These are phyloP conservation scores for Bryoglossum gracile DNA, from an alignment of 495 filamentous ascomycete species.

Conservation along the genomic window DNA sequence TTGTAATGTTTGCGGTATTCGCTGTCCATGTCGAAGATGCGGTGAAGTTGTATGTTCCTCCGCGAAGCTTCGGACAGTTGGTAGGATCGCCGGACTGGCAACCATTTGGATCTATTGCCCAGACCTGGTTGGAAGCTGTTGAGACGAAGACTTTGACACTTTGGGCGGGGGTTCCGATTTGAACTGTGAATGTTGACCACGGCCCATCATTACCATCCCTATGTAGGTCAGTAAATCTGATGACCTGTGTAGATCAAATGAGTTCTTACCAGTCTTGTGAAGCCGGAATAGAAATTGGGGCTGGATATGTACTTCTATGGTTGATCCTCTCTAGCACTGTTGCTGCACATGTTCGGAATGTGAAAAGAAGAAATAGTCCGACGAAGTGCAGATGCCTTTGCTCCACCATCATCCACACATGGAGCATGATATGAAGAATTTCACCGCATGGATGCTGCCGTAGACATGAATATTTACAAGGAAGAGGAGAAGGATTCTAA, in stretches of 20 bases:
- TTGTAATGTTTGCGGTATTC: constrained; percentile 17
- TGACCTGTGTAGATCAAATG: neutral
- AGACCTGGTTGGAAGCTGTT: constrained; percentile 26
- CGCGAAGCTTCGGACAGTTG: constrained; percentile 28
- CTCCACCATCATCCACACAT: too few relatives aligned
- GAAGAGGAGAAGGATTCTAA: too few relatives aligned
- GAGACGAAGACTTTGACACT: constrained; percentile 27
- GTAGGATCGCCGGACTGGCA: constrained; percentile 26
- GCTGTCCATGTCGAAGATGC: constrained; percentile 11
- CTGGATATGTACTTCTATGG: constrained; percentile 4
- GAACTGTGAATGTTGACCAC: constrained; percentile 34
- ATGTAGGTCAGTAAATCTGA: neutral
- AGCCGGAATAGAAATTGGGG: constrained; percentile 7
- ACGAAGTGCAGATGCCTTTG: too few relatives aligned
- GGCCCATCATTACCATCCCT: constrained; percentile 35
- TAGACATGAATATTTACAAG: too few relatives aligned
- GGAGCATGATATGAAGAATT: too few relatives aligned
- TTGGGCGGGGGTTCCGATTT: constrained; percentile 32
- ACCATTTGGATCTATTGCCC: constrained; percentile 32
- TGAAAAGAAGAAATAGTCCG: too few relatives aligned
- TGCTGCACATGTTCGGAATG: too few relatives aligned
- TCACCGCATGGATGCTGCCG: too few relatives aligned
- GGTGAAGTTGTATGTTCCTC: constrained; percentile 27
- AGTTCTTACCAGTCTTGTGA: constrained; percentile 16
- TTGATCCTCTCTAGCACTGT: too few relatives aligned